These are phyloP conservation scores for Thraustotheca clavata DNA, from an alignment of 352 stramenopile genomes.

Conservation along the genomic window DNA sequence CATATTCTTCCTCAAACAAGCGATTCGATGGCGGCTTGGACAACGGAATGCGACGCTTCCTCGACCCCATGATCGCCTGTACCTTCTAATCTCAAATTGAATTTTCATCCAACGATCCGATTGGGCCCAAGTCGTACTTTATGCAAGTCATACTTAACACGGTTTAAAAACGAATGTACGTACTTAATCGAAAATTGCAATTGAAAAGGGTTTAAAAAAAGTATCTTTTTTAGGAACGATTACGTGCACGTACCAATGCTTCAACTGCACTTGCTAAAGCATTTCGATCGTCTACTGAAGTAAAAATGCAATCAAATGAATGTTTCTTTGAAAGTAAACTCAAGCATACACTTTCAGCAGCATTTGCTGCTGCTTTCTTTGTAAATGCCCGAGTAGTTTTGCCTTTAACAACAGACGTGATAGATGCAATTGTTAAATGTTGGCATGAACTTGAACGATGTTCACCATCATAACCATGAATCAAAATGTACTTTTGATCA, in stretches of 20 bases:
- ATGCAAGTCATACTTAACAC: too few species aligned
- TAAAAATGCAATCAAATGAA: constrained; percentile 2
- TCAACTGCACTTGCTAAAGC: not conserved
- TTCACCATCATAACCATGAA: not conserved
- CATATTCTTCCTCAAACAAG: constrained; percentile 20
- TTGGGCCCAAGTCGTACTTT: too few species aligned
- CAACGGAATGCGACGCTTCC: constrained; percentile 20
- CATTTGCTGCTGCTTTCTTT: not conserved
- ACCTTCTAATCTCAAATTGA: constrained; percentile 2
- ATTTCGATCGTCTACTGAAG: constrained; percentile 3
- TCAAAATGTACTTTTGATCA: constrained; percentile 9
- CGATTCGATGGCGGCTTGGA: constrained; percentile 7
- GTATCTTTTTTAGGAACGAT: not conserved
- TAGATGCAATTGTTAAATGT: not conserved
- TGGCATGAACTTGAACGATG: not conserved
- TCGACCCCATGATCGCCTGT: constrained; percentile 10
- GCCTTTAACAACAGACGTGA: constrained; percentile 1
- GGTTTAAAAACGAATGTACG: too few species aligned
- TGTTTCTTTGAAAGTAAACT: not conserved
- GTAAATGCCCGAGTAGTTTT: not conserved
- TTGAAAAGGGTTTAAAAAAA: too few species aligned
- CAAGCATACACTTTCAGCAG: not conserved
- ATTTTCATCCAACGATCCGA: constrained; percentile 4
- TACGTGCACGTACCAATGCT: not conserved
- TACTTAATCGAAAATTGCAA: too few species aligned